Evolutionary conservation across 441 rosid genomes (phyloP), one percentile per base, ranked within the genome.

Genomic region (Populus trichocarpa): DNA sequence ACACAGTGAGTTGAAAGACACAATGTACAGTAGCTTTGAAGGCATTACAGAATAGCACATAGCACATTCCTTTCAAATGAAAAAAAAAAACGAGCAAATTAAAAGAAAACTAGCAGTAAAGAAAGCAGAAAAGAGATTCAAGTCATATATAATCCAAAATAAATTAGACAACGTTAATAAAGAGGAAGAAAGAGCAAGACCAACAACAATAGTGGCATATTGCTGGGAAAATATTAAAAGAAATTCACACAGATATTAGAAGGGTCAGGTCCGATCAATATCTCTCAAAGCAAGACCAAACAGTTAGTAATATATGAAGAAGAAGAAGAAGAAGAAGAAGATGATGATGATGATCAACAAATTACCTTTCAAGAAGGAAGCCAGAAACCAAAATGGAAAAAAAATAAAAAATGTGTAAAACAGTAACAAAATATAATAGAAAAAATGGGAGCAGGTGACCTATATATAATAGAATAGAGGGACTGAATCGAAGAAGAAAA

Each of bases 401-500:
- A 30, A 18, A 18, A 2, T 4, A 30, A 4, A 26, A 26, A 25
- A 13, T 3, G 12, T 30, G 13, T 50, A 38, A 38, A 53, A 53
- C 5, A 30, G 57, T 9, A 53, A 40, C 64, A 70, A 72, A 36
- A 33, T 59, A 61, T 35, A 63, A 66, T 28, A 76, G 75, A 4
- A 11, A 32, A 66, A 67, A 75, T 16, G 33, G 26, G 26, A 57
- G 74, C 23, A 63, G 35, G 16, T 13, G 18, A 13, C 53, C 53
- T 46, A 4, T 46, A 46, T 46, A 40, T 46, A 11, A 42, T 42
- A 46, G 2, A 46, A 26, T 0, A 65, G 32, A 65, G 68, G 30
- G 16, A 5, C 12, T 22, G 14, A 65, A 68, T 36, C 87, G 86
- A 79, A 12, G 83, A 82, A 81, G 83, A 82, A 81, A 82, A 65